phyloP scores from a whole-genome alignment of 805 yeast genomes.

The Pichia heedii region DNA sequence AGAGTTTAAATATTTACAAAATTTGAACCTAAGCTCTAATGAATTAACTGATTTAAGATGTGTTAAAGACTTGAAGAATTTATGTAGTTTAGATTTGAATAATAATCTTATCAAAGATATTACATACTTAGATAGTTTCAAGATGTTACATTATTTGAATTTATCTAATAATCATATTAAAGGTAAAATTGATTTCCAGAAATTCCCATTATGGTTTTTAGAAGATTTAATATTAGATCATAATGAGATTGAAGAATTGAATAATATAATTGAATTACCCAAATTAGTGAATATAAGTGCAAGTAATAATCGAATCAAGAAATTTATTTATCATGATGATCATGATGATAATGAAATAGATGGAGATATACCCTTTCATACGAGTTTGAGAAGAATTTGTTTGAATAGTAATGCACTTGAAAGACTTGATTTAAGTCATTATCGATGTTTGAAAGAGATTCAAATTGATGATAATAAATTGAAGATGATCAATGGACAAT shows the following conservation, averaged over 20 bases:
- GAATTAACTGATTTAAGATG: conserved; percentile 29
- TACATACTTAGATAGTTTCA: conserved; percentile 30
- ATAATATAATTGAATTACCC: conserved; percentile 30
- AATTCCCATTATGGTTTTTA: conserved; percentile 29
- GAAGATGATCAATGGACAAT: conserved; percentile 20
- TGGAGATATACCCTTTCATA: conserved; percentile 28
- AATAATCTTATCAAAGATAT: conserved; percentile 30
- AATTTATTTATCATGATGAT: conserved; percentile 13
- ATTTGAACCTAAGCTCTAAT: conserved; percentile 33
- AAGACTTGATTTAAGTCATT: conserved; percentile 22
- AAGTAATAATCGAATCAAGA: conserved; percentile 32
- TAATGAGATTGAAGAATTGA: conserved; percentile 29
- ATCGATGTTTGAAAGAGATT: conserved; percentile 34
- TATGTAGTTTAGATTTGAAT: conserved; percentile 32
- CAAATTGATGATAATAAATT: conserved; percentile 35
- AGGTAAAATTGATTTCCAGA: conserved; percentile 31
- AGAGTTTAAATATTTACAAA: conserved; percentile 31
- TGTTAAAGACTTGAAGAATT: conserved; percentile 32
- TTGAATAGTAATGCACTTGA: conserved; percentile 7
- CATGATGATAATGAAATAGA: conserved; percentile 17
- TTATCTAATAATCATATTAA: conserved; percentile 33
- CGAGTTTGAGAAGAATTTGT: conserved; percentile 6
- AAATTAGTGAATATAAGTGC: conserved; percentile 32
- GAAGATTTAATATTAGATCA: conserved; percentile 37
- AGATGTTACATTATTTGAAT: conserved; percentile 34